A percentile compares a stretch with the other conserved stretches of the same genome.
These are phyloP conservation scores for Ambrosiella cleistominuta DNA, from an alignment of 2,329 filamentous ascomycete genomes.

Conservation along the genomic window DNA sequence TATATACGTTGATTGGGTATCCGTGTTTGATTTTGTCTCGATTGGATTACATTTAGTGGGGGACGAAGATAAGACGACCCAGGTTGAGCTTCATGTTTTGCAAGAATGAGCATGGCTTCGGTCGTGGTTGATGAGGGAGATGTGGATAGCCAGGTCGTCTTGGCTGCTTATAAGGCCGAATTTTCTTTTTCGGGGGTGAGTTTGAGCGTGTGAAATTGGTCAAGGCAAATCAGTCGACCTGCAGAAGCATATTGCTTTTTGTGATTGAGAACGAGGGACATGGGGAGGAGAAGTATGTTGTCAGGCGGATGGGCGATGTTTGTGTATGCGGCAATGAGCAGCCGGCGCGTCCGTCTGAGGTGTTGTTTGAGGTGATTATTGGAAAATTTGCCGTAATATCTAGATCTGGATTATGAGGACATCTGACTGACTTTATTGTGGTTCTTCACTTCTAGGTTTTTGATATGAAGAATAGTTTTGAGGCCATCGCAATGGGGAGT, in stretches of 20 bases:
- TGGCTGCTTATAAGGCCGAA: slow-evolving; percentile 9
- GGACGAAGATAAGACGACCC: neutral
- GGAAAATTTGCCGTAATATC: neutral
- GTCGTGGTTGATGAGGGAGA: neutral
- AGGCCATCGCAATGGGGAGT: neutral
- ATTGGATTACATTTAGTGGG: neutral
- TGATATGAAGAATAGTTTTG: neutral
- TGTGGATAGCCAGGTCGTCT: slow-evolving; percentile 9
- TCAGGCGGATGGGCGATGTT: too few relatives aligned
- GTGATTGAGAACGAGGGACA: neutral
- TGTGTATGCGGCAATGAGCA: too few relatives aligned
- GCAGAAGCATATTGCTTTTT: neutral
- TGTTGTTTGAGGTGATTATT: neutral
- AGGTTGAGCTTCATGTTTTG: neutral
- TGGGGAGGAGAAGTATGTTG: neutral
- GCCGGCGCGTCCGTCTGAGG: too few relatives aligned
- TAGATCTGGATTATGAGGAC: neutral
- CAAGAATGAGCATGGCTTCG: neutral
- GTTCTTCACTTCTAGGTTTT: neutral
- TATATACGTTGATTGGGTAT: neutral
- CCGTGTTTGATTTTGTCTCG: neutral
- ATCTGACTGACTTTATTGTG: neutral
- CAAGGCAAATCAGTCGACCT: neutral
- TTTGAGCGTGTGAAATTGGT: neutral
- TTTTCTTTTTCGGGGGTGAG: slow-evolving; percentile 8